phyloP scores from a whole-genome alignment of 345 rosid species.

The Aquilaria yunnanensis region DNA sequence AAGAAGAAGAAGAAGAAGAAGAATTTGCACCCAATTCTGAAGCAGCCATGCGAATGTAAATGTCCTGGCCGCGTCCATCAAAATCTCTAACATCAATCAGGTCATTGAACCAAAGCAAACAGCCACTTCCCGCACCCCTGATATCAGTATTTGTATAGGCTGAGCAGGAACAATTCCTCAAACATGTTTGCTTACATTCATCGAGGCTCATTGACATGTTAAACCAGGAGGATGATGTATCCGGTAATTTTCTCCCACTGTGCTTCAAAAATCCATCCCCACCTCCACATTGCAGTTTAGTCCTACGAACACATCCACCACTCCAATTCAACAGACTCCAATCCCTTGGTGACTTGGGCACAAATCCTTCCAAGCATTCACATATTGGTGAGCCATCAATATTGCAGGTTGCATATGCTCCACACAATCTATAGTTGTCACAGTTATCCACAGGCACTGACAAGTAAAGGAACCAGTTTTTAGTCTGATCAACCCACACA shows the following conservation, averaged over 20 bases:
- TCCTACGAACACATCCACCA: constrained; percentile 30
- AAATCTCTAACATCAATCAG: constrained; percentile 34
- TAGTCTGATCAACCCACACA: constrained; percentile 20
- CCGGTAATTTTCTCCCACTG: constrained; percentile 33
- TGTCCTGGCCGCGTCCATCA: constrained; percentile 28
- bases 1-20: neutral
- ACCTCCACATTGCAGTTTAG: constrained; percentile 10
- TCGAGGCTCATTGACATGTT: constrained; percentile 10
- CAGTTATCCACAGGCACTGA: constrained; percentile 30
- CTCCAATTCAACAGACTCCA: constrained; percentile 37
- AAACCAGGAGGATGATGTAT: constrained; percentile 22
- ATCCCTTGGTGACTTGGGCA: constrained; percentile 16
- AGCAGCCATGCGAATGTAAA: constrained; percentile 36
- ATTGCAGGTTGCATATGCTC: constrained; percentile 30
- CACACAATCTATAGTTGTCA: constrained; percentile 28
- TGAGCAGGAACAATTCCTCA: constrained; percentile 34
- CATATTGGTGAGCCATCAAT: constrained; percentile 31
- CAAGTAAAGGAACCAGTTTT: constrained; percentile 23
- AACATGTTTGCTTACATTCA: constrained; percentile 24
- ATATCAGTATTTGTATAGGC: constrained; percentile 32
- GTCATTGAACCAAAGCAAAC: constrained; percentile 34
- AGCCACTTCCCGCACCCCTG: constrained; percentile 26
- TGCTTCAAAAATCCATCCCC: constrained; percentile 27
- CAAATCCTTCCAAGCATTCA: constrained; percentile 33
- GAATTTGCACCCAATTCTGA: constrained; percentile 29